Percentiles rank a stretch among this genome's conserved stretches.
Evolutionary conservation across 176 grass and related monocot species (phyloP).

Genomic region (Eleusine coracana): DNA sequence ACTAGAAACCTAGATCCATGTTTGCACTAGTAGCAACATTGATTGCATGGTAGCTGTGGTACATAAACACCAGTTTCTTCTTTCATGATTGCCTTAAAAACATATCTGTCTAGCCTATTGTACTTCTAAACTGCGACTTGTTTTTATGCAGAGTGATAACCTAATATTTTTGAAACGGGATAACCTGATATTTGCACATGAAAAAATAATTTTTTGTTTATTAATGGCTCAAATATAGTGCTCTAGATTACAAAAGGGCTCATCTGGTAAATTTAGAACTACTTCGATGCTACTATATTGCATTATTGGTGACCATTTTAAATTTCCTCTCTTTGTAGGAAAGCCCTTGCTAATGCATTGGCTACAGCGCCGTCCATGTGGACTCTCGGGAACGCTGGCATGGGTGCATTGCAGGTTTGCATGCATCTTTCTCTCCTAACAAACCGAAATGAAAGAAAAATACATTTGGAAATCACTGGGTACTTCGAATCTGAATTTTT

Average conservation of each 20-base stretch:
- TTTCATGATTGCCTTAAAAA: neutral
- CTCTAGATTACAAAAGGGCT: neutral
- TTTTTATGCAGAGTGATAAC: neutral
- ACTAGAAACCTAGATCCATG: neutral
- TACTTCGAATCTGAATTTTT: conserved; percentile 11
- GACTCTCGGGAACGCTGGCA: conserved; percentile 94
- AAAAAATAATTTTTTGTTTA: neutral
- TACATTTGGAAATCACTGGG: neutral
- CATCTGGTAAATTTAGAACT: neutral
- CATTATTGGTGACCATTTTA: conserved; percentile 6
- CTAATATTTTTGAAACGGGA: neutral
- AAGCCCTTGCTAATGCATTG: conserved; percentile 96
- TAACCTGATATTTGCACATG: neutral
- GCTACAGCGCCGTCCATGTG: conserved; percentile 97
- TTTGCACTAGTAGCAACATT: neutral
- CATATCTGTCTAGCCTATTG: neutral
- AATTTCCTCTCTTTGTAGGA: conserved; percentile 62
- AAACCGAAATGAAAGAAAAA: neutral
- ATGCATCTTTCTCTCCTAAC: conserved; percentile 21
- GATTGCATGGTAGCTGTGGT: neutral
- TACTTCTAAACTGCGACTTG: neutral
- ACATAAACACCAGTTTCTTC: neutral
- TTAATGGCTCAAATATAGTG: neutral
- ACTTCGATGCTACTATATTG: conserved; percentile 18
- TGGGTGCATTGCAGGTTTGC: conserved; percentile 89